Base-by-base conservation (phyloP, 257 asterid genomes). In the Plantago major region DNA sequence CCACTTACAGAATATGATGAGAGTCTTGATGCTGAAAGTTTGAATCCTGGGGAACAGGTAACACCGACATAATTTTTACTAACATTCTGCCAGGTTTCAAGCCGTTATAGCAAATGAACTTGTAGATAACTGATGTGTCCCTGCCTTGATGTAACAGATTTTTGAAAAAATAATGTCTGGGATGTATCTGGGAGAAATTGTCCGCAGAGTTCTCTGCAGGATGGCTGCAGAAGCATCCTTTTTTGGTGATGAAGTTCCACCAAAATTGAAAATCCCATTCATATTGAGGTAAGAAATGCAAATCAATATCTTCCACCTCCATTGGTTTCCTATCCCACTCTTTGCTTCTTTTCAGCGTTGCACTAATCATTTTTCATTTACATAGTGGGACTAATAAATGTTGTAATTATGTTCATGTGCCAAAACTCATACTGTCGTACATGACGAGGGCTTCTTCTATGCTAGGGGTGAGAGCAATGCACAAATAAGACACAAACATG, bases 41-140 rank as follows among this genome's bases (percentile, higher is more conserved):
- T 87, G 42, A 89, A 92, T 72, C 97, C 99, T 5, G 96, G 96
- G 12, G 97, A 92, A 69, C 99, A 89, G 95, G 97, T 86, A 9
- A 65, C 19, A 16, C 44, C 14, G 58, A 38, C 9, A n/a, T 26
- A 28, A 44, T 58, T 30, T 60, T 55, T 11, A 12, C 10, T 13
- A 49, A 45, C 40, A 62, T 17, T 26, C 18, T 56, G 22, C 59
- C 3, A 5, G 58, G 46, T 55, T 42, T 57, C 48, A 37, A 44
- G 26, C 16, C 54, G 37, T 17, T 42, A 42, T 56, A 58, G 62
- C 44, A 46, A 19, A 62, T 52, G 42, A 42, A 37, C 14, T 43
- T 58, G 45, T 42, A 9, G 28, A 26, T 48, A 18, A 46, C 9
- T 63, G 33, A 38, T 48, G 3, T n/a, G 16, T 49, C 42, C 60